Evolutionary conservation across 129 eudicot species (phyloP), one percentile per base, ranked within the genome.

Genomic region (Centaurea solstitialis): DNA sequence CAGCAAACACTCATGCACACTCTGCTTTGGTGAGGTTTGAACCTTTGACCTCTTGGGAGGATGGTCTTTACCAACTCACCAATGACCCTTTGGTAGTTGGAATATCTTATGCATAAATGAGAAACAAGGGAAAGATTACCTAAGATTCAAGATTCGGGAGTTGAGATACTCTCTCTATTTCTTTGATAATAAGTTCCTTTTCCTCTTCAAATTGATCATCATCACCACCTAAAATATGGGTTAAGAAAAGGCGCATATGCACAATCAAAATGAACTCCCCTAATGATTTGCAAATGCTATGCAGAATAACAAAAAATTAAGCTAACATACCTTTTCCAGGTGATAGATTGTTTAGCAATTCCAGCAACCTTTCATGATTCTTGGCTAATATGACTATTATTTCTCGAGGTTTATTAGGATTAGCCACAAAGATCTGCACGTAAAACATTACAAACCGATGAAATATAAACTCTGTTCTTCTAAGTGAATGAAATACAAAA

Each of bases 161-260:
- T 83, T 85, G 91, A 81, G 93, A 85, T 81, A 92, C 89, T 86
- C 91, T 94, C 86, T 94, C 93, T 59, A 92, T 94, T 85, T 94
- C 97, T 87, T 94, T 94, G 65, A 92, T 90, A 40, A 94, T 90
- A 79, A 94, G 87, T 85, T 94, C 99, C 81, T 92, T 94, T 80
- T 94, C 99, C 83, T 94, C 99, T 85, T 94, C 99, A 86, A 94
- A 92, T 74, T 94, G 96, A 72, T 94, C 97, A 45, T 94, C 97
- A 35, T 94, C 99, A 38, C 89, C 88, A 23, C 99, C 97, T 94
- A 89, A 72, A 40, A 62, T 39, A 66, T 7, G 33, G 37, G 47
- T 22, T 41, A 69, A 68, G 81, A 67, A 70, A 65, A 39, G 5
- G 79, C 76, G 68, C 79, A 69, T 62, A 75, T 68, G 59, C 66